Percentiles rank a stretch among this genome's conserved stretches.
Conservation (phyloP, 208 protist species). For the Trypanosoma lewisi region DNA sequence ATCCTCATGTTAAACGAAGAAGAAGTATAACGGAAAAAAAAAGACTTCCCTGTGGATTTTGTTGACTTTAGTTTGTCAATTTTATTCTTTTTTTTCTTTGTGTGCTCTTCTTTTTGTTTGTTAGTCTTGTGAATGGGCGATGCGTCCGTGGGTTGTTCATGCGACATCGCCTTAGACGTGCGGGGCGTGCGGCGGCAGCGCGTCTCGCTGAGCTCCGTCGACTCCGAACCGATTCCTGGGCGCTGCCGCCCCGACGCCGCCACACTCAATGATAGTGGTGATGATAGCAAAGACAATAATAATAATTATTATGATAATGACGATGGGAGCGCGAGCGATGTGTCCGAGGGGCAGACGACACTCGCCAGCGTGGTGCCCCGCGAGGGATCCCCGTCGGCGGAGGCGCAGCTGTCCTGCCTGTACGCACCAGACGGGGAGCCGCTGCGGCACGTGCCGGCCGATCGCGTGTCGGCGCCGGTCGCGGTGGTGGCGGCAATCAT, state of each 20-base stretch:
- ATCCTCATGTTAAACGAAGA: neutral
- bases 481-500: conserved; percentile 40
- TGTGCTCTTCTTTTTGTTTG: neutral
- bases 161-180: conserved; percentile 13
- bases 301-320: neutral
- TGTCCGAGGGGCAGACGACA: neutral
- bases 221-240: conserved; percentile 69
- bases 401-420: neutral
- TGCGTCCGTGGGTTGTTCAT: neutral
- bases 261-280: neutral
- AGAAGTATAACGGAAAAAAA: neutral
- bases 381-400: neutral
- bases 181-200: conserved; percentile 18
- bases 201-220: conserved; percentile 82
- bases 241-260: conserved; percentile 6
- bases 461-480: conserved; percentile 50
- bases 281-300: neutral
- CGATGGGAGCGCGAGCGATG: conserved; percentile 22
- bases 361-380: neutral
- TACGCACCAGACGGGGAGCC: conserved; percentile 10
- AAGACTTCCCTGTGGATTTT: neutral
- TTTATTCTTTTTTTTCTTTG: conserved; percentile 9
- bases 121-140: neutral
- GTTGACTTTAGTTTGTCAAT: conserved; percentile 13
- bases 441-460: conserved; percentile 28